phyloP scores from a whole-genome alignment of 129 eudicot species.

The Pseudognaphalium luteoalbum region DNA sequence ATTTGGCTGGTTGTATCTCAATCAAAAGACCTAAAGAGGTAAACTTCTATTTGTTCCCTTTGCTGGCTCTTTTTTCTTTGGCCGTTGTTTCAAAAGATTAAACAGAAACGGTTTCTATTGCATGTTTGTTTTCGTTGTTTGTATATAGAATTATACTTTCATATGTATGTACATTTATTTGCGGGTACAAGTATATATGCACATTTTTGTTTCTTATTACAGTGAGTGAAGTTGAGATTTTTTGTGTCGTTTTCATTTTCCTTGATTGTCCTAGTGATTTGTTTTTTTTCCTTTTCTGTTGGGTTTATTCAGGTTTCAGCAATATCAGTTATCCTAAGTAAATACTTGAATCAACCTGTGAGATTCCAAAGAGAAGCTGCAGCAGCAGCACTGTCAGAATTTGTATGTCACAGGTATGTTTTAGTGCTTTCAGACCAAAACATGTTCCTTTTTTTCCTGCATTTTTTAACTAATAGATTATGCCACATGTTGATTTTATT shows the following conservation, averaged over 20 bases:
- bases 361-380: conserved; percentile 91
- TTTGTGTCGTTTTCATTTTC: conserved; percentile 6
- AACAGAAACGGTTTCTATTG: background rate
- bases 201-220: background rate
- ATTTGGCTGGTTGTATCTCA: conserved; percentile 76
- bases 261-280: conserved; percentile 8
- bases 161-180: background rate
- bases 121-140: background rate
- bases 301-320: conserved; percentile 51
- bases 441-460: conserved; percentile 3
- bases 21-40: conserved; percentile 99
- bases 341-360: conserved; percentile 60
- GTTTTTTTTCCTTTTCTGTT: background rate
- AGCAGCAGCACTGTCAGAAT: conserved; percentile 94
- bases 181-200: background rate
- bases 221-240: background rate
- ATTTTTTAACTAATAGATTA: background rate
- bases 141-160: background rate
- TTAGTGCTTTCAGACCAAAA: conserved; percentile 12
- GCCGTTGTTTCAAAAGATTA: background rate
- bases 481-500: background rate
- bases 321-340: conserved; percentile 62
- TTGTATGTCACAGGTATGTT: conserved; percentile 75
- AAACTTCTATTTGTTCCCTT: background rate
- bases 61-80: background rate